Conservation (phyloP, 805 yeast species). For the Yarrowia keelungensis region DNA sequence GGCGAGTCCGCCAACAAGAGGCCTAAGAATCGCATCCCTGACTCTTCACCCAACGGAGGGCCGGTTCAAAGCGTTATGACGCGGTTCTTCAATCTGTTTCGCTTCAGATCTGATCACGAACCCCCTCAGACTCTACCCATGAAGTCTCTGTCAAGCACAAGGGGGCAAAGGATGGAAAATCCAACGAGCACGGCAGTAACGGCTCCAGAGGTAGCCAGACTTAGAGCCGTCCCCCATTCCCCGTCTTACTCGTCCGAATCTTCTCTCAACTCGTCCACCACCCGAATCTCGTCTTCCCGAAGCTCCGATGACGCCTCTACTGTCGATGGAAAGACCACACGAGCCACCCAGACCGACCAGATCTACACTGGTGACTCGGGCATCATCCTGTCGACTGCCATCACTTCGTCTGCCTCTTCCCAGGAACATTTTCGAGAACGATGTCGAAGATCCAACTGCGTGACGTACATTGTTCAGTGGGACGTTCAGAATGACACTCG, state of each 20-base stretch:
- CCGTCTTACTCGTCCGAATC: conserved; percentile 8
- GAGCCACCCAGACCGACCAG: conserved; percentile 18
- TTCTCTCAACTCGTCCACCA: conserved; percentile 18
- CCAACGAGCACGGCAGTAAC: neutral
- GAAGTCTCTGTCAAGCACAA: neutral
- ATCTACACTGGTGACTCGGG: conserved; percentile 4
- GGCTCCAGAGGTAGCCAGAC: neutral
- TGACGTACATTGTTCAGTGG: conserved; percentile 20
- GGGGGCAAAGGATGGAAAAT: neutral
- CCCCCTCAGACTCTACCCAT: neutral
- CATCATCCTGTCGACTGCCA: neutral
- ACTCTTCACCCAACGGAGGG: neutral
- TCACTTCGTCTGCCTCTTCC: neutral
- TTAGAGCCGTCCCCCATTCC: neutral
- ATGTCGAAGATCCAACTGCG: conserved; percentile 33
- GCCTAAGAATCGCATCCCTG: too few species aligned
- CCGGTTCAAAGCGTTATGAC: neutral
- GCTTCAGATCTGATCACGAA: neutral
- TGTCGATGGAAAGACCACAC: neutral
- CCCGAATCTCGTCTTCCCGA: conserved; percentile 4
- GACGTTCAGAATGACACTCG: neutral
- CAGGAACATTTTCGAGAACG: conserved; percentile 17
- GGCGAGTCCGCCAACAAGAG: too few species aligned
- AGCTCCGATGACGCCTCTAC: neutral
- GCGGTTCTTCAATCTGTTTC: neutral